A percentile compares a stretch with the other conserved stretches of the same genome.
Evolutionary conservation across 441 rosid species (phyloP).

Genomic region (Isatis lusitanica): DNA sequence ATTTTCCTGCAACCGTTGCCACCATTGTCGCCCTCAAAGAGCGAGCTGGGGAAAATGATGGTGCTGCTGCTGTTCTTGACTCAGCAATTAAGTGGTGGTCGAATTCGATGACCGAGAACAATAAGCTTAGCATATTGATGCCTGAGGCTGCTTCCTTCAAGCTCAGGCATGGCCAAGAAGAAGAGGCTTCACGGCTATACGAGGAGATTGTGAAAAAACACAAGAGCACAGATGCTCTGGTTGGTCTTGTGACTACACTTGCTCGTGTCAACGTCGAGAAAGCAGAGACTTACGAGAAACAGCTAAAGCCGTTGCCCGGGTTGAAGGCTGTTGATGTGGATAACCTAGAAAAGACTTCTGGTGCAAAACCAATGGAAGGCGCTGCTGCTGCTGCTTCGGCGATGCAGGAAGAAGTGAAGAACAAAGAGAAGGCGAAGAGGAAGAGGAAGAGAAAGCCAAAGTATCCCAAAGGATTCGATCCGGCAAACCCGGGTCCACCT

Average conservation of each 20-base stretch:
- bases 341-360: slow-evolving; percentile 79
- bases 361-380: slow-evolving; percentile 72
- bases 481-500: slow-evolving; percentile 90
- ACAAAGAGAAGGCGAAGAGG: slow-evolving; percentile 76
- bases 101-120: slow-evolving; percentile 78
- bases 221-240: slow-evolving; percentile 70
- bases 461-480: slow-evolving; percentile 92
- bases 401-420: slow-evolving; percentile 59
- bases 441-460: slow-evolving; percentile 97
- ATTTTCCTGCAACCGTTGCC: slow-evolving; percentile 87
- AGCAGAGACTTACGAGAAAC: slow-evolving; percentile 82
- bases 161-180: slow-evolving; percentile 80
- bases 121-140: slow-evolving; percentile 68
- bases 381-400: slow-evolving; percentile 38
- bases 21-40: slow-evolving; percentile 87
- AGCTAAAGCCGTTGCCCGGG: slow-evolving; percentile 77
- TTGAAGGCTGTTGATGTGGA: slow-evolving; percentile 71
- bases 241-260: slow-evolving; percentile 77
- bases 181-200: slow-evolving; percentile 75
- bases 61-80: slow-evolving; percentile 71
- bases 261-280: slow-evolving; percentile 76
- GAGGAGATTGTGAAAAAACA: slow-evolving; percentile 79
- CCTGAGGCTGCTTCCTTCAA: slow-evolving; percentile 91
- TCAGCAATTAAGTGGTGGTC: slow-evolving; percentile 90
- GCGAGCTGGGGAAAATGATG: slow-evolving; percentile 81